Evolutionary conservation across 1,284 basidiomycete species (phyloP).

Genomic region (Ceratobasidium sp.): DNA sequence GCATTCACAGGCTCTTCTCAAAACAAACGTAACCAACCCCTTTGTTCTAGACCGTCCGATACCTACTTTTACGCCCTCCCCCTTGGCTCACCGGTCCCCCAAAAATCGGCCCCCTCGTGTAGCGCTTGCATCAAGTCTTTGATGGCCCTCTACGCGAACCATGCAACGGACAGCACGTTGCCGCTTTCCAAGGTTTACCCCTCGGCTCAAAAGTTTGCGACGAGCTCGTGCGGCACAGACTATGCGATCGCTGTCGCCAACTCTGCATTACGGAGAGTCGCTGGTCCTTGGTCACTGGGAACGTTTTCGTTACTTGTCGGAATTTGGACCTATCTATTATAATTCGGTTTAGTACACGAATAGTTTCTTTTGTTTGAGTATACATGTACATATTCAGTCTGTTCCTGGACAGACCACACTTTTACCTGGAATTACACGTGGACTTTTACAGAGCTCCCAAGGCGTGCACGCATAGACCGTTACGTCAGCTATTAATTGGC

Average conservation of each 20-base stretch:
- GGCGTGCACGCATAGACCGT: background rate
- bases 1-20: background rate
- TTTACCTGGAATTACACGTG: background rate
- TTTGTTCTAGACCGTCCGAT: slow-evolving; percentile 46
- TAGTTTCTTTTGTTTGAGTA: slow-evolving; percentile 11
- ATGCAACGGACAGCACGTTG: slow-evolving; percentile 44
- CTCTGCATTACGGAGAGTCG: background rate
- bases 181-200: slow-evolving; percentile 45
- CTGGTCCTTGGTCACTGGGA: slow-evolving; percentile 9
- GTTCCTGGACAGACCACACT: background rate
- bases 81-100: slow-evolving; percentile 47
- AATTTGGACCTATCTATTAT: slow-evolving; percentile 10
- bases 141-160: slow-evolving; percentile 46
- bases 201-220: slow-evolving; percentile 35
- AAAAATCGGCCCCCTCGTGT: slow-evolving; percentile 48
- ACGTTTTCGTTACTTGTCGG: slow-evolving; percentile 13
- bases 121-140: slow-evolving; percentile 47
- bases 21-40: background rate
- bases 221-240: slow-evolving; percentile 43
- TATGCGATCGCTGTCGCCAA: slow-evolving; percentile 38
- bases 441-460: background rate
- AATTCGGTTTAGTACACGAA: background rate
- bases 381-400: slow-evolving; percentile 15
- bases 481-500: slow-evolving; percentile 13
- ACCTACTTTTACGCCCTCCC: slow-evolving; percentile 48